Evolutionary conservation across 495 filamentous ascomycete species (phyloP).

Genomic region (Friedmanniomyces endolithicus): DNA sequence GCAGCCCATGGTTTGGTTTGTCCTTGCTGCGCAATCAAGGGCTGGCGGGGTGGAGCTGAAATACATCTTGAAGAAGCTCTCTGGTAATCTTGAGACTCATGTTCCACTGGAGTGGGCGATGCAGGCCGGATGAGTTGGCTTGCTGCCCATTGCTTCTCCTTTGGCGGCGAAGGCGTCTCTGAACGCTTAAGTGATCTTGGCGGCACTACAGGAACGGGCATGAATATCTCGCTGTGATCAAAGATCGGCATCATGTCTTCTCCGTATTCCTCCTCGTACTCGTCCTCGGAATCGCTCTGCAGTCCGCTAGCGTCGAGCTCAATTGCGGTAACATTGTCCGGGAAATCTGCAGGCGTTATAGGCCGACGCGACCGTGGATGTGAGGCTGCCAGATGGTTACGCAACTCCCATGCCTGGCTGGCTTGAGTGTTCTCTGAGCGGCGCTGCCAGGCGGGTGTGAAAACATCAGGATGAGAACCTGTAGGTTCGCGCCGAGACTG

Average conservation of each 20-base stretch:
- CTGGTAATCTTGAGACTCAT: not conserved
- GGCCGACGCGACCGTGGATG: not conserved
- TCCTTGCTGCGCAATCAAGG: not conserved
- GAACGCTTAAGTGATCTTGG: not conserved
- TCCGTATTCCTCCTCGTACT: not conserved
- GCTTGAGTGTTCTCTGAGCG: not conserved
- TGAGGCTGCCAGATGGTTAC: not conserved
- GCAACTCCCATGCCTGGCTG: not conserved
- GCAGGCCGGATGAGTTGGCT: not conserved
- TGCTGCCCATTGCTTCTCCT: not conserved
- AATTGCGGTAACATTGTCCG: not conserved
- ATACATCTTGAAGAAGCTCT: not conserved
- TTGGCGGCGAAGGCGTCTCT: conserved; percentile 1
- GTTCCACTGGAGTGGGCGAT: not conserved
- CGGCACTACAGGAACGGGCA: conserved; percentile 1
- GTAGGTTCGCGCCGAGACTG: not conserved
- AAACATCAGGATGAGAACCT: conserved; percentile 1
- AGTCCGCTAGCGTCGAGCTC: not conserved
- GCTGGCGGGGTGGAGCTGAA: not conserved
- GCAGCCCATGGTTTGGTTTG: not conserved
- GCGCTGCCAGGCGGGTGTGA: conserved; percentile 11
- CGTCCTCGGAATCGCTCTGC: not conserved
- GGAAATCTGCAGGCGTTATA: not conserved
- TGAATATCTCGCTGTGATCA: conserved; percentile 19
- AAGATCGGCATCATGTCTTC: conserved; percentile 11